Evolutionary conservation across 2,329 filamentous ascomycete species (phyloP).

Genomic region (Trichoderma lentiforme): DNA sequence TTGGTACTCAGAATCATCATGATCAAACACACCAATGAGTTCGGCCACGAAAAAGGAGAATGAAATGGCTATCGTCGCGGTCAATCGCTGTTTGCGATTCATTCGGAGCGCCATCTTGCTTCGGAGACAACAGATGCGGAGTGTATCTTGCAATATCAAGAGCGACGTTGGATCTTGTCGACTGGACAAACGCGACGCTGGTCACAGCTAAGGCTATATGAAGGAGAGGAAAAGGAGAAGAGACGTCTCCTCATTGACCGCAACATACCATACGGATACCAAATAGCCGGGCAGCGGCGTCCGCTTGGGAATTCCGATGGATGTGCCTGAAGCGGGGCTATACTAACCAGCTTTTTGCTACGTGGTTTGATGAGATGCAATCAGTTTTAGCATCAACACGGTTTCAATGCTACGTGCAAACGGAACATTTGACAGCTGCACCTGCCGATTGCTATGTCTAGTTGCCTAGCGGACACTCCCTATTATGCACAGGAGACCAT

Average conservation of each 20-base stretch:
- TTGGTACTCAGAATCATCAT: not conserved
- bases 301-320: not conserved
- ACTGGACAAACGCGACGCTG: not conserved
- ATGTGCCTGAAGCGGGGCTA: constrained; percentile 9
- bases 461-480: not conserved
- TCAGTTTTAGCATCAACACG: not conserved
- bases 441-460: not conserved
- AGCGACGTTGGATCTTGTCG: not conserved
- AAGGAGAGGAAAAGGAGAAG: not conserved
- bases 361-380: not conserved
- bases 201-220: not conserved
- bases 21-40: constrained; percentile 38
- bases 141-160: not conserved
- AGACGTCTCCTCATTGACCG: not conserved
- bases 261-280: not conserved
- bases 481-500: not conserved
- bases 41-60: constrained; percentile 52
- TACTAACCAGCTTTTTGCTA: not conserved
- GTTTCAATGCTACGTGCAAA: not conserved
- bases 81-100: constrained; percentile 43
- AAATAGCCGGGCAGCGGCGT: not conserved
- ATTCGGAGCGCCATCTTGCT: constrained; percentile 20
- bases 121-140: not conserved
- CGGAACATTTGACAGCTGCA: not conserved
- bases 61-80: constrained; percentile 47